Conservation (phyloP, 192 early-diverging fungal genomes). For the Backusella australiensis region DNA sequence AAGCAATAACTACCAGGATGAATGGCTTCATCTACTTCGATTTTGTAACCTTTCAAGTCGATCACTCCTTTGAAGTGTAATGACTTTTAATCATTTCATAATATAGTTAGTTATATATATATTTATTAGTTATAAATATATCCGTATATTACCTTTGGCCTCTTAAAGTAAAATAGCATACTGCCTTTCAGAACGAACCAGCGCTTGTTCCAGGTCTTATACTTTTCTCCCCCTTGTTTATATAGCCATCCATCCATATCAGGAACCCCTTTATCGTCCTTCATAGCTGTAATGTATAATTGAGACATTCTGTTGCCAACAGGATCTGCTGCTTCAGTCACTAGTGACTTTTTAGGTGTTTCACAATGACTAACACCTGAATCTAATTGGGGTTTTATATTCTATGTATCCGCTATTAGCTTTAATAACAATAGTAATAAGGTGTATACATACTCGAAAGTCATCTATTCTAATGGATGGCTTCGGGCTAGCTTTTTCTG, state of each 20-base stretch:
- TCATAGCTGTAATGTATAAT: background rate
- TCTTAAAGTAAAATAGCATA: conserved; percentile 53
- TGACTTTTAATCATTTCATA: conserved; percentile 8
- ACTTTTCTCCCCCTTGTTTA: conserved; percentile 50
- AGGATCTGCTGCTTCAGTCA: background rate
- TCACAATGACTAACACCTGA: background rate
- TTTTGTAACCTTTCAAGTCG: conserved; percentile 54
- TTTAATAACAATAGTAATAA: background rate
- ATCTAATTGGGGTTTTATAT: background rate
- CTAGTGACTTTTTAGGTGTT: background rate
- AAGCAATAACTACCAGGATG: conserved; percentile 59
- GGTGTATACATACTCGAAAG: background rate
- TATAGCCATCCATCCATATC: conserved; percentile 55
- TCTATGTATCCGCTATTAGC: background rate
- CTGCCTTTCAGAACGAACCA: conserved; percentile 57
- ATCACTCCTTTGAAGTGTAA: conserved; percentile 52
- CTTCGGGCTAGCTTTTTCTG: background rate
- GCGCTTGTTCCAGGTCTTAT: conserved; percentile 54
- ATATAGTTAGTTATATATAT: background rate
- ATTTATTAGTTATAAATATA: background rate
- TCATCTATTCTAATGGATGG: background rate
- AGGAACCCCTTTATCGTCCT: conserved; percentile 18
- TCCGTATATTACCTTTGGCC: conserved; percentile 27
- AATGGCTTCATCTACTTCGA: conserved; percentile 54
- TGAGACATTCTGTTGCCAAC: background rate